Conservation (phyloP, 495 filamentous ascomycete genomes). For the Aspergillus avenaceus region DNA sequence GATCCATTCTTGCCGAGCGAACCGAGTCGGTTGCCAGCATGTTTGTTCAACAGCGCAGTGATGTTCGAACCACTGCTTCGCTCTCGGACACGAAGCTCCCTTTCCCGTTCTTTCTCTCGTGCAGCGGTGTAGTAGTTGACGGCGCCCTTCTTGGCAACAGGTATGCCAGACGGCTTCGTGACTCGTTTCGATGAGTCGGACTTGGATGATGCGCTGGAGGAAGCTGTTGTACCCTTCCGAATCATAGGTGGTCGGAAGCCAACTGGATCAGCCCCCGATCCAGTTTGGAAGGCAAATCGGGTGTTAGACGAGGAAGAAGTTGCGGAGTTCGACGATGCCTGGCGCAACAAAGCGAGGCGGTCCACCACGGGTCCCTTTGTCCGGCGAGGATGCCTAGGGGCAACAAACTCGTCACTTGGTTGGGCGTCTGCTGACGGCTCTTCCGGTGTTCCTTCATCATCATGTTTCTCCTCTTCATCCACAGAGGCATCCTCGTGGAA, state of each 20-base stretch:
- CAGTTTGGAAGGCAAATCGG: slow-evolving; percentile 60
- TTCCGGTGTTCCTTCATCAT: slow-evolving; percentile 31
- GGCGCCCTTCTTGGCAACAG: slow-evolving; percentile 66
- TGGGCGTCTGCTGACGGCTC: slow-evolving; percentile 22
- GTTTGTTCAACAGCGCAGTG: slow-evolving; percentile 34
- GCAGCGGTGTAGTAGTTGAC: slow-evolving; percentile 82
- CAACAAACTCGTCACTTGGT: slow-evolving; percentile 29
- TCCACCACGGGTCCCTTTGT: slow-evolving; percentile 63
- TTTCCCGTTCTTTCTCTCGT: slow-evolving; percentile 65
- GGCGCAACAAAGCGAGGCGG: slow-evolving; percentile 73
- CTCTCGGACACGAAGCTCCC: slow-evolving; percentile 46
- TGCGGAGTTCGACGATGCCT: slow-evolving; percentile 51
- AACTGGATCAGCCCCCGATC: slow-evolving; percentile 27
- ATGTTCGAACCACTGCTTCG: slow-evolving; percentile 36
- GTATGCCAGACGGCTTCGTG: slow-evolving; percentile 38
- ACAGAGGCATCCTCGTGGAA: slow-evolving; percentile 42
- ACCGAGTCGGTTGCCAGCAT: slow-evolving; percentile 29
- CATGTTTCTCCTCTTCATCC: slow-evolving; percentile 33
- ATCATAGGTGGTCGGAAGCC: slow-evolving; percentile 73
- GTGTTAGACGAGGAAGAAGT: slow-evolving; percentile 35
- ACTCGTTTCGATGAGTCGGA: slow-evolving; percentile 29
- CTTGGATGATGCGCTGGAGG: slow-evolving; percentile 23
- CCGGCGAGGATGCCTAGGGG: slow-evolving; percentile 44
- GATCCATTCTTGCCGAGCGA: slow-evolving; percentile 29
- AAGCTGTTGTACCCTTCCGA: slow-evolving; percentile 66